These are phyloP conservation scores for Termitomyces titanicus DNA, from an alignment of 768 basidiomycete genomes.

Conservation along the genomic window DNA sequence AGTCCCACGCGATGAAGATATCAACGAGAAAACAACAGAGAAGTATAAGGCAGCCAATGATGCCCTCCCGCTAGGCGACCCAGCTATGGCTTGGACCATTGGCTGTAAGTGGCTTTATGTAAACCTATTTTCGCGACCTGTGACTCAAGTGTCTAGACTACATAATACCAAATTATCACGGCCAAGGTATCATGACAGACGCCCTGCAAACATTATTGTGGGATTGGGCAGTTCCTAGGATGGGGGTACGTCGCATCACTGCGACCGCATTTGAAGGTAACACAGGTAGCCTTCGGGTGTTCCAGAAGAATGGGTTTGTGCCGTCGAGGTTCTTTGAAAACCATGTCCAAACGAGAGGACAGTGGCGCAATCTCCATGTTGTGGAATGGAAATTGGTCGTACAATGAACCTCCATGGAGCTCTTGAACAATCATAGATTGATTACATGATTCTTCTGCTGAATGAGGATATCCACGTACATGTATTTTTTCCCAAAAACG, in stretches of 20 bases:
- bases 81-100: conserved; percentile 54
- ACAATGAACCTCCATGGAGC: background rate
- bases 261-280: conserved; percentile 50
- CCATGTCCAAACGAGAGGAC: conserved; percentile 33
- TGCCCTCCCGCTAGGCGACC: conserved; percentile 41
- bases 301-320: conserved; percentile 63
- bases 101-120: conserved; percentile 42
- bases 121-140: background rate
- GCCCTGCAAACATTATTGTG: conserved; percentile 50
- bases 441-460: background rate
- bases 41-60: conserved; percentile 37
- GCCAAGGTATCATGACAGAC: conserved; percentile 72
- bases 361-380: conserved; percentile 29
- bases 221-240: conserved; percentile 61
- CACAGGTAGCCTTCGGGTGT: conserved; percentile 56
- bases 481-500: no score
- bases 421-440: background rate
- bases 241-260: conserved; percentile 49
- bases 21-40: conserved; percentile 35
- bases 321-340: conserved; percentile 35
- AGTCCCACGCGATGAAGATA: conserved; percentile 8
- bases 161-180: conserved; percentile 56
- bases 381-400: conserved; percentile 29
- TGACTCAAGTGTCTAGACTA: conserved; percentile 42
- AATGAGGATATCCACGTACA: background rate